Evolutionary conservation across 345 rosid species (phyloP).

Genomic region (Lumnitzera littorea): DNA sequence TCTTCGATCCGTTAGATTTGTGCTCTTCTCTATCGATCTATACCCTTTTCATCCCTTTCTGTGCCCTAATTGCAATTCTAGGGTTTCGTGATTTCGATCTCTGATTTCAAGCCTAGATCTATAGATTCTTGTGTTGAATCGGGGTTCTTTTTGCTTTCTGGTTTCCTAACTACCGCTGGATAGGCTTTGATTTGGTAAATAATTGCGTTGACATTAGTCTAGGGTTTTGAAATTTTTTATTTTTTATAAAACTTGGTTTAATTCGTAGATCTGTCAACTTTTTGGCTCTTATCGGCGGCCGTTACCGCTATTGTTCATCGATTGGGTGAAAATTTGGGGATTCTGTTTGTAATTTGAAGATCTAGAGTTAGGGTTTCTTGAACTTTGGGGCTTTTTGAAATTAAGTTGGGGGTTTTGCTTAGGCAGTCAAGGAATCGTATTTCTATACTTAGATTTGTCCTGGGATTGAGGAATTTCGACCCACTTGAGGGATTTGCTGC

Average conservation of each 20-base stretch:
- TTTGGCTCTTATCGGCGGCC: background rate
- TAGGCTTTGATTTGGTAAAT: no score
- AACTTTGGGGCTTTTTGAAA: slow-evolving; percentile 14
- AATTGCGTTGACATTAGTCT: no score
- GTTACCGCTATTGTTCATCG: background rate
- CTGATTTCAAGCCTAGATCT: slow-evolving; percentile 3
- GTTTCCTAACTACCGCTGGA: no score
- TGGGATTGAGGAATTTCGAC: slow-evolving; percentile 5
- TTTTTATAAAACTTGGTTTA: no score
- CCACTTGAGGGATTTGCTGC: slow-evolving; percentile 10
- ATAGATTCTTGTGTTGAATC: background rate
- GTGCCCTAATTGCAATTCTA: slow-evolving; percentile 6
- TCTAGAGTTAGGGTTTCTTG: slow-evolving; percentile 27
- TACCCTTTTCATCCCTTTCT: slow-evolving; percentile 2
- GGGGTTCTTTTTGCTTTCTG: no score
- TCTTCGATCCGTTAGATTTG: slow-evolving; percentile 2
- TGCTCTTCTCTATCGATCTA: slow-evolving; percentile 12
- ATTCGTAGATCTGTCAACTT: slow-evolving; percentile 9
- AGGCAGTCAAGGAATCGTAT: background rate
- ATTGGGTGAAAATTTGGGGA: slow-evolving; percentile 6
- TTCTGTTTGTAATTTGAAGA: slow-evolving; percentile 10
- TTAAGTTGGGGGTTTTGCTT: slow-evolving; percentile 3
- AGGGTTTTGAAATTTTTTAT: no score
- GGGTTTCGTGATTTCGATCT: slow-evolving; percentile 12
- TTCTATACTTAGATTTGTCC: background rate